Base-by-base conservation (phyloP, 495 filamentous ascomycete genomes). In the Talaromyces stipitatus region DNA sequence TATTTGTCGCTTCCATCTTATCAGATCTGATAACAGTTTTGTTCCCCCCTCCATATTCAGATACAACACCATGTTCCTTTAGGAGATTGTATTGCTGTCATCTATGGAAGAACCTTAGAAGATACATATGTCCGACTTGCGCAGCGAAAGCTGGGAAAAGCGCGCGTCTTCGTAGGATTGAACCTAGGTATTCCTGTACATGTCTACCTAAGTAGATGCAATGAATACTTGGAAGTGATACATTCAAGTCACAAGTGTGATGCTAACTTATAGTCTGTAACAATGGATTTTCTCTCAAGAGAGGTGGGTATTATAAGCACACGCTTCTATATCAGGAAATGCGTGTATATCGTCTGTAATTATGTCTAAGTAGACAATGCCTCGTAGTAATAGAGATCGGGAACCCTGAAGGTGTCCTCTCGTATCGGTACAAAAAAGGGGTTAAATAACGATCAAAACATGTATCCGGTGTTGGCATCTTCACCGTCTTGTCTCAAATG, bases 401-500 rank as follows among this genome's bases (percentile, higher is more conserved):
- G n/a, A 8, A 11, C 4, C 36, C 11, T 9, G 16, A 5, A 18
- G 11, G 14, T 9, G 18, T 41, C 18, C 6, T 18, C 16, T 41
- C 4, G 2, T 20, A 16, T n/a, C n/a, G 6, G n/a, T 16, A n/a
- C 36, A 14, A 41, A 41, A 18, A 30, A 26, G 26, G 48, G n/a
- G n/a, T n/a, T 18, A 30, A 23, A 26, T 20, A 12, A 22, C 22
- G 6, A 46, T 55, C 26, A 28, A 27, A 55, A 29, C 24, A 33
- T 41, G 16, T 45, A 28, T 14, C 33, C 36, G 26, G 14, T 28
- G n/a, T 32, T 18, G 20, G 12, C 46, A 18, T 28, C 24, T 45
- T 55, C 71, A 53, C 69, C 73, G 33, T 79, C 69, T 53, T 74
- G 72, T 56, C 84, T 80, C 60, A 97, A 71, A 72, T 97, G 91